phyloP scores from a whole-genome alignment of 352 stramenopile species.

The Thraustochytrium striatum region DNA sequence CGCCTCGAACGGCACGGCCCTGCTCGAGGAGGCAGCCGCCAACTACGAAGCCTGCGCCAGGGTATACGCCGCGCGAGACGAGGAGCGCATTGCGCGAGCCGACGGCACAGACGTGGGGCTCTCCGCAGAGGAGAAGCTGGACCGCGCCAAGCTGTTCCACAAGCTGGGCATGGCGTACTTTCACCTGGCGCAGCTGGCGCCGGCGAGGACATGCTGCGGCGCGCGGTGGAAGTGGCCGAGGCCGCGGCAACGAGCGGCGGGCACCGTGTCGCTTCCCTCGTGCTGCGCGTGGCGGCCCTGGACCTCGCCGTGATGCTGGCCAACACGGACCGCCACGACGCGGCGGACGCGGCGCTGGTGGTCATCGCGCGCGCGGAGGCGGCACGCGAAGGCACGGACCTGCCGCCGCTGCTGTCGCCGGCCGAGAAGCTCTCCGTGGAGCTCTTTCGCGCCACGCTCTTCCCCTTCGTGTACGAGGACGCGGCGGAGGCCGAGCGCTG shows the following conservation, averaged over 20 bases:
- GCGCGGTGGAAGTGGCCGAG: no score
- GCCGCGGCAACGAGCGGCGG: neutral
- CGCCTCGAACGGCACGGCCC: neutral
- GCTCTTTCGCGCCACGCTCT: constrained; percentile 48
- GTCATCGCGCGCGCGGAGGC: neutral
- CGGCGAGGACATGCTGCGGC: no score
- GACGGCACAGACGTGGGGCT: no score
- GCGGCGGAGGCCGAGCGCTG: constrained; percentile 45
- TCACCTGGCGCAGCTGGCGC: no score
- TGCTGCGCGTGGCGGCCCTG: neutral
- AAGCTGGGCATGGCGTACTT: no score
- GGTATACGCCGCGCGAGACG: neutral
- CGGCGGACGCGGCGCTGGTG: neutral
- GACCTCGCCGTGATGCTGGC: neutral
- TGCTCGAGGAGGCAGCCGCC: neutral
- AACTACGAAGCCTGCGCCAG: neutral
- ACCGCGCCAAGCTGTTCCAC: no score
- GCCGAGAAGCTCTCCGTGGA: neutral
- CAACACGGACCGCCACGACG: neutral
- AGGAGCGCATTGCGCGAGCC: no score
- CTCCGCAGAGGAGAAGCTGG: no score
- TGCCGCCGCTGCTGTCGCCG: neutral
- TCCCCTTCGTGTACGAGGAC: constrained; percentile 56
- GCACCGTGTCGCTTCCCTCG: neutral
- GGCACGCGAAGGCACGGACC: neutral